Percentiles rank a stretch among this genome's conserved stretches.
phyloP scores from a whole-genome alignment of 768 basidiomycete genomes.

The Psilocybe cyanescens region DNA sequence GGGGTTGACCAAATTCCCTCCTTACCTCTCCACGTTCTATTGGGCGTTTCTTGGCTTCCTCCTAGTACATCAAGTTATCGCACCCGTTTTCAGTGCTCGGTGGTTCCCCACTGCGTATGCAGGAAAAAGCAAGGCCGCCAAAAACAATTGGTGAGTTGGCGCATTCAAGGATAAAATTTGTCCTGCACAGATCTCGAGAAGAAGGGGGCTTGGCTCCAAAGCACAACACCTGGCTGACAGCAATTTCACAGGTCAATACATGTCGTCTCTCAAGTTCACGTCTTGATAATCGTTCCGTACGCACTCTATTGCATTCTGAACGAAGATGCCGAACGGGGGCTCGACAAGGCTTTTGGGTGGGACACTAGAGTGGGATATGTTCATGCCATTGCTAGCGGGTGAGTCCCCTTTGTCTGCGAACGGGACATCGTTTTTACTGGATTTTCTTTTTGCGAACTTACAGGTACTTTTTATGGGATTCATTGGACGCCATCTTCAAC shows the following conservation, averaged over 20 bases:
- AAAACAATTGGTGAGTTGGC: slow-evolving; percentile 62
- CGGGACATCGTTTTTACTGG: slow-evolving; percentile 1
- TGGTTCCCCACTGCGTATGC: slow-evolving; percentile 56
- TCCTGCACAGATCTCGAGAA: neutral
- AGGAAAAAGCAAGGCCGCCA: slow-evolving; percentile 45
- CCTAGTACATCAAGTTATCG: slow-evolving; percentile 57
- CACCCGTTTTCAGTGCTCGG: slow-evolving; percentile 52
- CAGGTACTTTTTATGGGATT: slow-evolving; percentile 88
- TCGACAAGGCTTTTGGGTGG: slow-evolving; percentile 82
- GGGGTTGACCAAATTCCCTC: slow-evolving; percentile 57
- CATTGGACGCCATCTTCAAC: slow-evolving; percentile 68
- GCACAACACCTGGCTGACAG: neutral
- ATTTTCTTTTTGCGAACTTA: neutral
- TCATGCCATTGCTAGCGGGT: slow-evolving; percentile 76
- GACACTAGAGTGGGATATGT: slow-evolving; percentile 58
- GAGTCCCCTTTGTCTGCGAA: slow-evolving; percentile 20
- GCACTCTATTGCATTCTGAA: slow-evolving; percentile 53
- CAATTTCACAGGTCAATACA: slow-evolving; percentile 60
- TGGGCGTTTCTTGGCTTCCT: slow-evolving; percentile 61
- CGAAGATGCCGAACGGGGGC: slow-evolving; percentile 44
- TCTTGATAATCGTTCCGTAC: slow-evolving; percentile 66
- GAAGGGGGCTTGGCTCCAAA: neutral
- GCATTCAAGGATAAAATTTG: neutral
- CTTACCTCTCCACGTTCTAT: slow-evolving; percentile 57
- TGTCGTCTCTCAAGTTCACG: slow-evolving; percentile 75